Conservation (phyloP, 495 filamentous ascomycete genomes). For the Podospora comata region DNA sequence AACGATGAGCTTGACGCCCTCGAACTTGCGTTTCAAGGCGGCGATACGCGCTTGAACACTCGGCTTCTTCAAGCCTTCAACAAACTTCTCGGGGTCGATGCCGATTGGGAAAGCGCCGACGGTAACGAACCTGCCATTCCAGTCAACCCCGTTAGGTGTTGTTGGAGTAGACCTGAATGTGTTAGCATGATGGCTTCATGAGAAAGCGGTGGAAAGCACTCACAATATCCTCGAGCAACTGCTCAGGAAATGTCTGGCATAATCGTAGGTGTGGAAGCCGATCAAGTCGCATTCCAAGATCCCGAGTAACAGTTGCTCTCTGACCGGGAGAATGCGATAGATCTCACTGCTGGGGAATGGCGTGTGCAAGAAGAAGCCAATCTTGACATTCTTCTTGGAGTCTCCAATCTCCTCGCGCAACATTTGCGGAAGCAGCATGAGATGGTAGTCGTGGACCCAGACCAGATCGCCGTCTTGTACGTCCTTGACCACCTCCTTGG, state of each 20-base stretch:
- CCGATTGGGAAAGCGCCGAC: slow-evolving; percentile 88
- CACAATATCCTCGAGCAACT: slow-evolving; percentile 81
- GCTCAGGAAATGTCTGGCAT: slow-evolving; percentile 83
- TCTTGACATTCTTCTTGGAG: slow-evolving; percentile 73
- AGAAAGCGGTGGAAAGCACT: slow-evolving; percentile 24
- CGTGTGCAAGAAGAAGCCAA: slow-evolving; percentile 94
- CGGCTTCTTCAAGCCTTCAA: slow-evolving; percentile 75
- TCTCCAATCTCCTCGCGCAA: slow-evolving; percentile 70
- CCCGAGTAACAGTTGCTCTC: slow-evolving; percentile 75
- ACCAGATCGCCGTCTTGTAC: slow-evolving; percentile 77
- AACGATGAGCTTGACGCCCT: slow-evolving; percentile 84
- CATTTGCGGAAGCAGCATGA: slow-evolving; percentile 87
- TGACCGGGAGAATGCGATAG: slow-evolving; percentile 83
- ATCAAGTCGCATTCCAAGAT: slow-evolving; percentile 81
- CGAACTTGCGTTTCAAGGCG: slow-evolving; percentile 73
- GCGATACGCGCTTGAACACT: slow-evolving; percentile 77
- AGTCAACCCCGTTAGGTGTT: slow-evolving; percentile 80
- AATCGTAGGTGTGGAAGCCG: slow-evolving; percentile 95
- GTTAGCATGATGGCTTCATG: slow-evolving; percentile 5
- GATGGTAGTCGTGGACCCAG: slow-evolving; percentile 96
- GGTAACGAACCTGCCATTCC: slow-evolving; percentile 66
- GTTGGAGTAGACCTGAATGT: slow-evolving; percentile 62
- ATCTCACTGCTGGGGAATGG: slow-evolving; percentile 93
- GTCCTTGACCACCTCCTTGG: slow-evolving; percentile 67
- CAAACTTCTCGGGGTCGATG: slow-evolving; percentile 94